Base-by-base conservation (phyloP, 441 rosid species). In the Aquilaria agallochum region DNA sequence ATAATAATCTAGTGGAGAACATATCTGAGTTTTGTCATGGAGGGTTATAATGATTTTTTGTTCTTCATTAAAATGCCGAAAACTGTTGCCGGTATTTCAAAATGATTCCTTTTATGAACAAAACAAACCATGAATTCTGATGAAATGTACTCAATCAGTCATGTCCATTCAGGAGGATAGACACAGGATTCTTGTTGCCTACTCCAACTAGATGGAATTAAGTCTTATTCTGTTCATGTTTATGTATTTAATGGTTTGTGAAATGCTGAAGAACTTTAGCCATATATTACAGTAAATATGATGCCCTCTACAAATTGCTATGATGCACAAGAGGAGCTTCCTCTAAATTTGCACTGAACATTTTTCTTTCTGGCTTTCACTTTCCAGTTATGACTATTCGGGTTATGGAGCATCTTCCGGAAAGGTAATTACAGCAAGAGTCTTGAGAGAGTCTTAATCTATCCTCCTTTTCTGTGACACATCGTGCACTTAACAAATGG, bases 341-440 rank as follows among this genome's bases (percentile, higher is more conserved):
- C 7, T 59, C 34, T 31, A 1, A 65, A 6, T 7, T 55, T 70
- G 12, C 64, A 47, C 15, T 13, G 32, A 32, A 48, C 11, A n/a
- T 9, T 56, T 33, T 51, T 2, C n/a, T 33, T 47, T 12, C 11
- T 10, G 40, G 31, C 11, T 27, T 33, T 7, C 67, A 6, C 76
- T 58, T 66, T 60, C 63, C 88, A 94, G 98, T 77, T 94, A 94
- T 68, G 98, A 94, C 67, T 94, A 94, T 84, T 90, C 98, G 30
- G 98, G 98, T 61, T 94, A 94, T 69, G 98, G 98, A 72, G 97
- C 81, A 60, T 94, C 98, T 55, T 76, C 96, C 45, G 98, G 98
- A 50, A 94, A 94, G 98, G 98, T 90, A 81, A 20, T 20, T 20
- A 64, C 64, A 36, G 7, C 42, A 36, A 3, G 42, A 42, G 34